These are phyloP conservation scores for Ophiocordyceps unilateralis DNA, from an alignment of 2,329 filamentous ascomycete genomes.

Conservation along the genomic window DNA sequence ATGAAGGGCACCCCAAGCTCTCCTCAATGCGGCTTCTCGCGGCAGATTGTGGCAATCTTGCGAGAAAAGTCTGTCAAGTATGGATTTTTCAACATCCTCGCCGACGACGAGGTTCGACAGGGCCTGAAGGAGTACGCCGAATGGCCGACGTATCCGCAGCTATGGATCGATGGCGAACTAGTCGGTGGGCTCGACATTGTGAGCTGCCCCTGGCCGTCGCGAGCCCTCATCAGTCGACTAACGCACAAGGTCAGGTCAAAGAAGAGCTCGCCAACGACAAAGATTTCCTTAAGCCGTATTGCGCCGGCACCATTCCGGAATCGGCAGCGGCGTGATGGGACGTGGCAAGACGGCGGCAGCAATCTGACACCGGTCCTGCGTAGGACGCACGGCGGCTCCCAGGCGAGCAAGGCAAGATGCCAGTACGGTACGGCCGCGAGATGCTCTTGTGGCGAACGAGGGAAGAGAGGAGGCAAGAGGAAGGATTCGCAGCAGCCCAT, in stretches of 20 bases:
- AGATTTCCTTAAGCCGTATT: conserved; percentile 66
- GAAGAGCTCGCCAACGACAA: conserved; percentile 77
- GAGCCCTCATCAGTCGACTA: conserved; percentile 2
- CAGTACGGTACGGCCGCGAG: neutral
- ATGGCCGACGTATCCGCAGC: conserved; percentile 93
- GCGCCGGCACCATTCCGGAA: conserved; percentile 28
- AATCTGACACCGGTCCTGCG: neutral
- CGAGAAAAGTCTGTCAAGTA: conserved; percentile 87
- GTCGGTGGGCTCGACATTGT: conserved; percentile 94
- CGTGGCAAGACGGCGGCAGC: neutral
- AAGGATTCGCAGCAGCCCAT: too few relatives aligned
- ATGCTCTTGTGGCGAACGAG: neutral
- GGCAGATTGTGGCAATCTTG: conserved; percentile 73
- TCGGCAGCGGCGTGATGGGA: conserved; percentile 15
- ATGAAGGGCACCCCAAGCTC: conserved; percentile 90
- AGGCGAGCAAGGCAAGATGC: neutral
- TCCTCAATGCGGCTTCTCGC: conserved; percentile 83
- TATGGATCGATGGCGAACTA: conserved; percentile 82
- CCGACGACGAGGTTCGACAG: conserved; percentile 92
- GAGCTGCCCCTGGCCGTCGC: conserved; percentile 22
- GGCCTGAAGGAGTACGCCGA: conserved; percentile 95
- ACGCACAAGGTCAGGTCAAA: conserved; percentile 48
- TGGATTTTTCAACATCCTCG: conserved; percentile 97
- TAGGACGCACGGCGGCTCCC: neutral
- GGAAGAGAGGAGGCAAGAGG: neutral